Conservation (phyloP, 2,329 filamentous ascomycete species). For the Aspergillus terreus region DNA sequence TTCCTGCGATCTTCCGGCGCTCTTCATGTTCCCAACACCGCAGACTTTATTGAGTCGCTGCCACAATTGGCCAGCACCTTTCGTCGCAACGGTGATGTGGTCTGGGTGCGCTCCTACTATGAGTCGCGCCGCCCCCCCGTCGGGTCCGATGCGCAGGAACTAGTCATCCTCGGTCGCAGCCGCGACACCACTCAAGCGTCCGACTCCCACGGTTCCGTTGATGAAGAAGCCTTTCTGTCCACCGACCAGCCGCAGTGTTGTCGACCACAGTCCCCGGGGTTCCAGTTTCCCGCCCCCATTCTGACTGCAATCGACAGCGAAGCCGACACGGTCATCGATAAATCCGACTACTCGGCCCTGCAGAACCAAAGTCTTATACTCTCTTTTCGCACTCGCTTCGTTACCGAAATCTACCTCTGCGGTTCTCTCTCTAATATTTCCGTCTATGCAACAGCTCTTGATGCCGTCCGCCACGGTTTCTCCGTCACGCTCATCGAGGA, state of each 20-base stretch:
- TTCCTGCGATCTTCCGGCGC: slow-evolving; percentile 69
- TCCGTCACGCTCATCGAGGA: slow-evolving; percentile 84
- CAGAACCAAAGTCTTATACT: slow-evolving; percentile 68
- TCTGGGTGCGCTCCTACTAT: slow-evolving; percentile 82
- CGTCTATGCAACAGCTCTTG: slow-evolving; percentile 85
- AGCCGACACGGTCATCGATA: slow-evolving; percentile 56
- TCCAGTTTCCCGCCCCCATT: slow-evolving; percentile 50
- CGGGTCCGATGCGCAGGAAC: slow-evolving; percentile 47
- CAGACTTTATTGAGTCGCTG: slow-evolving; percentile 65
- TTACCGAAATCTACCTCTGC: slow-evolving; percentile 86
- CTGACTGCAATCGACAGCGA: slow-evolving; percentile 48
- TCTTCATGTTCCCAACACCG: slow-evolving; percentile 61
- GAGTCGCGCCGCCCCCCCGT: slow-evolving; percentile 58
- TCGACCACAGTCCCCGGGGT: slow-evolving; percentile 39
- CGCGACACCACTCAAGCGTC: slow-evolving; percentile 1
- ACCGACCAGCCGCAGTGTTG: slow-evolving; percentile 34
- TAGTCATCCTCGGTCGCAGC: slow-evolving; percentile 38
- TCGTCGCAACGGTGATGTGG: slow-evolving; percentile 66
- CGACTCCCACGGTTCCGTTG: slow-evolving; percentile 19
- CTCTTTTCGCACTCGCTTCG: slow-evolving; percentile 75
- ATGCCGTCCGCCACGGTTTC: slow-evolving; percentile 83
- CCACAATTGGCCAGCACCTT: slow-evolving; percentile 67
- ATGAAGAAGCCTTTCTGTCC: slow-evolving; percentile 43
- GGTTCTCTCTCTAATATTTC: slow-evolving; percentile 84
- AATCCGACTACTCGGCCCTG: slow-evolving; percentile 87